Percentiles rank a stretch among this genome's conserved stretches.
phyloP scores from a whole-genome alignment of 345 rosid species.

The Aquilaria yunnanensis region DNA sequence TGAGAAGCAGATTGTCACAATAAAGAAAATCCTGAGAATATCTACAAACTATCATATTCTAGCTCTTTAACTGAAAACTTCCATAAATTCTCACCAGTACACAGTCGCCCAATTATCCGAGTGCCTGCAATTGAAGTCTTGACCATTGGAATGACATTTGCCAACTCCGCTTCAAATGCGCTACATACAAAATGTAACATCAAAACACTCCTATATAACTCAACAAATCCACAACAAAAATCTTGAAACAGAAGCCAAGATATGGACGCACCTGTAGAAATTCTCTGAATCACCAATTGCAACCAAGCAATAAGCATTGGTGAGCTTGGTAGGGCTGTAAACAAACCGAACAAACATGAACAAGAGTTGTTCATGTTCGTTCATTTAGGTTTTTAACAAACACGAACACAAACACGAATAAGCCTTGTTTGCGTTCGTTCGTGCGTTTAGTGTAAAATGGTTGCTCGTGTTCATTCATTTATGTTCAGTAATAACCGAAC shows the following conservation, averaged over 20 bases:
- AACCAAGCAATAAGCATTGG: conserved; percentile 86
- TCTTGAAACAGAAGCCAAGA: background rate
- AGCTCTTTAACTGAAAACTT: background rate
- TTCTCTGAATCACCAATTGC: conserved; percentile 65
- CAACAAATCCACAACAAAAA: background rate
- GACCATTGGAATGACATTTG: conserved; percentile 53
- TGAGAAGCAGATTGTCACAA: background rate
- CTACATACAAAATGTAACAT: conserved; percentile 14
- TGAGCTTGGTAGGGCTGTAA: conserved; percentile 36
- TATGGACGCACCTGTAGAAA: conserved; percentile 50
- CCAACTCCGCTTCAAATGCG: conserved; percentile 50
- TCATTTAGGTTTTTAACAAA: too few species aligned
- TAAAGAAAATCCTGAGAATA: background rate
- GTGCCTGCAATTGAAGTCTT: conserved; percentile 56
- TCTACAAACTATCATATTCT: background rate
- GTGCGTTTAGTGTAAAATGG: too few species aligned
- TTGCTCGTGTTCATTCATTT: too few species aligned
- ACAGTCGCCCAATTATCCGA: conserved; percentile 50
- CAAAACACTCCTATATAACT: too few species aligned
- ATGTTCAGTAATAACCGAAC: too few species aligned
- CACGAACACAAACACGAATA: too few species aligned
- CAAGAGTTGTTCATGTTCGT: too few species aligned
- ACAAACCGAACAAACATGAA: conserved; percentile 11
- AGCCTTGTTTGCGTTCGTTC: too few species aligned
- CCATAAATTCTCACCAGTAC: conserved; percentile 31